Evolutionary conservation across 1,284 basidiomycete species (phyloP).

Genomic region (Lentinula novae-zelandiae): DNA sequence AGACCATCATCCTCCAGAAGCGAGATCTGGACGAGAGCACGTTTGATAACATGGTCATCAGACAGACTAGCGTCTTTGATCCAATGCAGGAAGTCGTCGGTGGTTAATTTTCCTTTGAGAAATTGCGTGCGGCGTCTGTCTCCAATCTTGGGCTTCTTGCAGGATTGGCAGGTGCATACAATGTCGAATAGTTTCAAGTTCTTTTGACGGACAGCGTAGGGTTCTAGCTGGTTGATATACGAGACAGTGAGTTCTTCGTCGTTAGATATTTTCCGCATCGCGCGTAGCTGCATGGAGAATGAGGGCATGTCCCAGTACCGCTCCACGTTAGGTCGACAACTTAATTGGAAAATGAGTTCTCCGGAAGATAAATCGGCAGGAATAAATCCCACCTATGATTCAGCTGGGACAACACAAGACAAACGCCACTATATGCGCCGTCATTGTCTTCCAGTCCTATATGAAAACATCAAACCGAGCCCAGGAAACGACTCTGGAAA

Average conservation of each 20-base stretch:
- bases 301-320: conserved; percentile 24
- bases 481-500: background rate
- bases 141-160: conserved; percentile 6
- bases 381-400: conserved; percentile 15
- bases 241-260: conserved; percentile 30
- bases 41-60: conserved; percentile 8
- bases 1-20: conserved; percentile 8
- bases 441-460: background rate
- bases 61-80: background rate
- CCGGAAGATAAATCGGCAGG: background rate
- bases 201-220: background rate
- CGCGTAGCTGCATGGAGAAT: conserved; percentile 27
- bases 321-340: conserved; percentile 26
- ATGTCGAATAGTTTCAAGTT: conserved; percentile 2
- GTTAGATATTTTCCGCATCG: conserved; percentile 24
- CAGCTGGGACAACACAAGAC: conserved; percentile 10
- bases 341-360: conserved; percentile 7
- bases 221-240: conserved; percentile 5
- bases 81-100: conserved; percentile 5
- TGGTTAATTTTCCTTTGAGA: background rate
- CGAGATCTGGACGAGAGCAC: conserved; percentile 1
- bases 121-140: conserved; percentile 8
- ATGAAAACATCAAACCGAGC: background rate
- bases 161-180: conserved; percentile 10
- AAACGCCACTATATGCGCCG: conserved; percentile 10